phyloP scores from a whole-genome alignment of 306 rosid genomes.

The Biancaea sappan region DNA sequence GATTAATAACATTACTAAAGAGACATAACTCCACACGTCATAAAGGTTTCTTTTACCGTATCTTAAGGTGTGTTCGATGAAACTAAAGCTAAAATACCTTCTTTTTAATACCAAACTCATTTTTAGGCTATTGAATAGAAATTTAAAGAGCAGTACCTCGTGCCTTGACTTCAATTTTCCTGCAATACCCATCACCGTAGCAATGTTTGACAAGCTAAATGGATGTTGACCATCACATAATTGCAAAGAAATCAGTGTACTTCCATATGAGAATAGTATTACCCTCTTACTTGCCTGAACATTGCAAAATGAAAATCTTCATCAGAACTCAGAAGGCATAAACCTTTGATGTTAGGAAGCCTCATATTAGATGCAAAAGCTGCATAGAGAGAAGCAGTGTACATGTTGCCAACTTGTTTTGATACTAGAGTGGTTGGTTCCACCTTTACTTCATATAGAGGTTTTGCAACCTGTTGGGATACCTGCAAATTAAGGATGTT shows the following conservation, averaged over 20 bases:
- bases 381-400: conserved; percentile 87
- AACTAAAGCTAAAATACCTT: background rate
- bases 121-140: background rate
- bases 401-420: conserved; percentile 92
- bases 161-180: conserved; percentile 77
- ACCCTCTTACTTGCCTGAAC: conserved; percentile 71
- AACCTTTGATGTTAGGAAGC: conserved; percentile 4
- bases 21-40: background rate
- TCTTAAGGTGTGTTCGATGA: background rate
- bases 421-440: conserved; percentile 81
- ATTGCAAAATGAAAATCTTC: conserved; percentile 27
- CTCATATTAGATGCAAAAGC: conserved; percentile 72
- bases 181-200: conserved; percentile 58
- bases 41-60: background rate
- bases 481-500: conserved; percentile 47
- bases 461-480: conserved; percentile 74
- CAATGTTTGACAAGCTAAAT: conserved; percentile 80
- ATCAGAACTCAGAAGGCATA: conserved; percentile 27
- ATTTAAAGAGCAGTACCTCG: conserved; percentile 55
- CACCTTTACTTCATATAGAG: conserved; percentile 75
- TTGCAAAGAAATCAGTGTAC: conserved; percentile 86
- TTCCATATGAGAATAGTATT: conserved; percentile 81
- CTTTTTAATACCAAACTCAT: background rate
- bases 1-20: background rate
- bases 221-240: conserved; percentile 61